Percentiles rank a stretch among this genome's conserved stretches.
Conservation (phyloP, 139 green algal species). For the Diplosphaera chodatii region DNA sequence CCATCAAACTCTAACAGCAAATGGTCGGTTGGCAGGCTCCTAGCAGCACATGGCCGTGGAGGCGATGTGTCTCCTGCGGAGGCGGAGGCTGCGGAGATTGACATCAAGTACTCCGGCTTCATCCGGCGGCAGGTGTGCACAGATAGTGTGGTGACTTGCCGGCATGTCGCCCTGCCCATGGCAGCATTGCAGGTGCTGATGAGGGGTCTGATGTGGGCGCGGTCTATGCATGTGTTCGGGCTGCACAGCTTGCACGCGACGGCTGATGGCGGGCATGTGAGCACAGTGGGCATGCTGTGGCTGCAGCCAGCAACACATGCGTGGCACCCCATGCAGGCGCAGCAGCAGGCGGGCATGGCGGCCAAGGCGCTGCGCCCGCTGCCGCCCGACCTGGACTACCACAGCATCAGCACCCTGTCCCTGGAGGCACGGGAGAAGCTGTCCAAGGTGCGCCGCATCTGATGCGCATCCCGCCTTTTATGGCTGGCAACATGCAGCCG, state of each 20-base stretch:
- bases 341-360: conserved; percentile 66
- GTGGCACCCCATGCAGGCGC: conserved; percentile 10
- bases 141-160: conserved; percentile 33
- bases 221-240: too few relatives aligned
- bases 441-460: conserved; percentile 46
- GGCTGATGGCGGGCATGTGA: too few relatives aligned
- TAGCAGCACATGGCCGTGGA: conserved; percentile 51
- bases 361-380: conserved; percentile 48
- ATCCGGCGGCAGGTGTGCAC: conserved; percentile 66
- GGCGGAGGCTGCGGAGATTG: conserved; percentile 85
- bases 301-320: too few relatives aligned
- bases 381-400: conserved; percentile 74
- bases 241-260: too few relatives aligned
- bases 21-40: too few relatives aligned
- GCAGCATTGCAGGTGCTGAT: background rate
- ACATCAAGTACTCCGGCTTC: conserved; percentile 97
- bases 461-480: too few relatives aligned
- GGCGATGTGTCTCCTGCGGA: conserved; percentile 39
- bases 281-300: too few relatives aligned
- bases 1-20: too few relatives aligned
- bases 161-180: background rate
- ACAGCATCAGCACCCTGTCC: conserved; percentile 61
- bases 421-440: conserved; percentile 93
- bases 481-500: too few relatives aligned
- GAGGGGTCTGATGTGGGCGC: too few relatives aligned